phyloP scores from a whole-genome alignment of 2,329 filamentous ascomycete species.

The Colletotrichum cereale region DNA sequence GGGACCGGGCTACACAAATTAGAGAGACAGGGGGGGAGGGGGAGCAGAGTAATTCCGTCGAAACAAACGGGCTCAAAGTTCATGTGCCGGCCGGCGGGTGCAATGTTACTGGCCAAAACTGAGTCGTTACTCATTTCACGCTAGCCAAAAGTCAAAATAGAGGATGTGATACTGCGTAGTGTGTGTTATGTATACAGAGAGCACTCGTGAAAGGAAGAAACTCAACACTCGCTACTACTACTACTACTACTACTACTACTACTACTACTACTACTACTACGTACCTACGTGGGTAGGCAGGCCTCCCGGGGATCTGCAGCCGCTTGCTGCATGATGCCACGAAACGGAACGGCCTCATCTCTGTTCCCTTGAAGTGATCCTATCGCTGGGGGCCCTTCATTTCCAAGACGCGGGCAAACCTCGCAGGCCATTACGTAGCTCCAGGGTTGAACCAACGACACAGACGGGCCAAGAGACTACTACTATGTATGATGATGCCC shows the following conservation, averaged over 20 bases:
- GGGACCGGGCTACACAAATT: background rate
- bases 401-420: slow-evolving; percentile 8
- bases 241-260: too few species aligned
- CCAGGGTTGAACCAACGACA: slow-evolving; percentile 26
- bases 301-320: slow-evolving; percentile 27
- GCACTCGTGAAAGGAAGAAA: background rate
- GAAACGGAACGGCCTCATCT: background rate
- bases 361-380: background rate
- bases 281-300: slow-evolving; percentile 31
- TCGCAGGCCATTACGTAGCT: slow-evolving; percentile 19
- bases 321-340: slow-evolving; percentile 22
- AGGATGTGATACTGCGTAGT: too few species aligned
- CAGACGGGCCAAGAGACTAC: slow-evolving; percentile 23
- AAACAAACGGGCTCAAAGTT: slow-evolving; percentile 21
- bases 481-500: slow-evolving; percentile 11
- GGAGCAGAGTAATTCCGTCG: slow-evolving; percentile 21
- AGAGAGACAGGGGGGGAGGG: background rate
- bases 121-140: slow-evolving; percentile 26
- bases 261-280: too few species aligned
- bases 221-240: too few species aligned
- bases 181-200: too few species aligned
- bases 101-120: slow-evolving; percentile 10
- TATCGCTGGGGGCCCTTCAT: slow-evolving; percentile 19
- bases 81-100: slow-evolving; percentile 4
- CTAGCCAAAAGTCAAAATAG: slow-evolving; percentile 24